These are phyloP conservation scores for Stephania japonica DNA, from an alignment of 164 flowering plant species.

Conservation along the genomic window DNA sequence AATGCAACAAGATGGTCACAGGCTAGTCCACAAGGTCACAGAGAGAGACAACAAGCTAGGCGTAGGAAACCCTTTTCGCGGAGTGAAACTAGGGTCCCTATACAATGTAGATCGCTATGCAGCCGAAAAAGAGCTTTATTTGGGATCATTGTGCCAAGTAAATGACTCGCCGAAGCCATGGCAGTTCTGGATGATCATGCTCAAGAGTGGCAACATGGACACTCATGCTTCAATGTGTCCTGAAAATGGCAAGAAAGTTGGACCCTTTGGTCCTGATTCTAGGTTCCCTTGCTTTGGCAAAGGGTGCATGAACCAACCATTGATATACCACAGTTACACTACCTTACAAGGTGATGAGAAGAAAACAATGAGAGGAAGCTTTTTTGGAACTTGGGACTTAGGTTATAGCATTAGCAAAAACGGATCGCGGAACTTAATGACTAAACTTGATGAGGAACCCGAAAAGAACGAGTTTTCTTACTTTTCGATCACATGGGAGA, in stretches of 20 bases:
- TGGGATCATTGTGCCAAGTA: slow-evolving; percentile 52
- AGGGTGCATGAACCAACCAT: slow-evolving; percentile 77
- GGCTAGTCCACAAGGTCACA: slow-evolving; percentile 39
- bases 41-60: slow-evolving; percentile 53
- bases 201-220: slow-evolving; percentile 70
- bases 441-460: too few species aligned
- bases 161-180: slow-evolving; percentile 47
- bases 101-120: slow-evolving; percentile 46
- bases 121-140: slow-evolving; percentile 46
- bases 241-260: slow-evolving; percentile 38
- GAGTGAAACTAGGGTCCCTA: slow-evolving; percentile 18
- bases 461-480: slow-evolving; percentile 28
- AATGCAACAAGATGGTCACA: background rate
- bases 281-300: slow-evolving; percentile 65
- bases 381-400: slow-evolving; percentile 59
- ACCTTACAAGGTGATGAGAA: slow-evolving; percentile 23
- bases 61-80: slow-evolving; percentile 36
- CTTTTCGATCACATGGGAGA: slow-evolving; percentile 54
- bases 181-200: slow-evolving; percentile 82
- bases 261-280: slow-evolving; percentile 33
- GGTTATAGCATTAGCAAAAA: slow-evolving; percentile 22
- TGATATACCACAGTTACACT: slow-evolving; percentile 47
- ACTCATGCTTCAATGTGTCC: slow-evolving; percentile 48
- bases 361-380: slow-evolving; percentile 41
- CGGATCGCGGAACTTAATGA: too few species aligned